Conservation (phyloP, 257 asterid genomes). For the Fraxinus cuspidata region DNA sequence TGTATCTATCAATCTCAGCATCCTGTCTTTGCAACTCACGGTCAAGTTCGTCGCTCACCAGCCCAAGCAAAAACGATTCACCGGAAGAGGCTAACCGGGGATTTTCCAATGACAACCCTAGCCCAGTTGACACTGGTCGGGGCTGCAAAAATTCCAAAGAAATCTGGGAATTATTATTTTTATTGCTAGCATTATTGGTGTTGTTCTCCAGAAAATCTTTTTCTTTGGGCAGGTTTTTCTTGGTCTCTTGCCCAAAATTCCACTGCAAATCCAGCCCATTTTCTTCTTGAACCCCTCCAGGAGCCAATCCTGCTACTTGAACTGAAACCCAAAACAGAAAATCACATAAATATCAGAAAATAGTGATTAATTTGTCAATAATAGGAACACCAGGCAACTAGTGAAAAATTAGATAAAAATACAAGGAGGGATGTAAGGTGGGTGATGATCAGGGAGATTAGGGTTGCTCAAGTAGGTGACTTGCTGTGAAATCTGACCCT, state of each 20-base stretch:
- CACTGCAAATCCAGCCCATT: slow-evolving; percentile 72
- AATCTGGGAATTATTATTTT: slow-evolving; percentile 65
- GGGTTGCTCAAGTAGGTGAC: slow-evolving; percentile 39
- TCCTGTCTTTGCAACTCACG: slow-evolving; percentile 83
- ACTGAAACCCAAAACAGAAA: slow-evolving; percentile 44
- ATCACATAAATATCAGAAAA: not conserved
- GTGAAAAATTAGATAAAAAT: slow-evolving; percentile 21
- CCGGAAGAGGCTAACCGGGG: slow-evolving; percentile 13
- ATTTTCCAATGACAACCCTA: slow-evolving; percentile 89
- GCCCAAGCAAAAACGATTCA: slow-evolving; percentile 62
- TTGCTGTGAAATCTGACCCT: slow-evolving; percentile 77
- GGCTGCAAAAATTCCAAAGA: slow-evolving; percentile 79
- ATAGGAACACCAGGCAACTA: not conserved
- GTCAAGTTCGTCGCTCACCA: slow-evolving; percentile 70
- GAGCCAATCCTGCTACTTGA: slow-evolving; percentile 82
- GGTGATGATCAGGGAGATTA: slow-evolving; percentile 82
- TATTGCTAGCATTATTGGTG: slow-evolving; percentile 9
- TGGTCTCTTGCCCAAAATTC: slow-evolving; percentile 65
- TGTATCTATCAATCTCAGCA: slow-evolving; percentile 80
- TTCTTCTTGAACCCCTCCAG: slow-evolving; percentile 59
- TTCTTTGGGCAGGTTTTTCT: slow-evolving; percentile 73
- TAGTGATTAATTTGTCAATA: not conserved
- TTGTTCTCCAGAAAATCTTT: slow-evolving; percentile 72
- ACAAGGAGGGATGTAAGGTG: slow-evolving; percentile 95
- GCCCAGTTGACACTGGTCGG: slow-evolving; percentile 91